Conservation (phyloP, 345 rosid species). For the Arabidopsis arenosa region DNA sequence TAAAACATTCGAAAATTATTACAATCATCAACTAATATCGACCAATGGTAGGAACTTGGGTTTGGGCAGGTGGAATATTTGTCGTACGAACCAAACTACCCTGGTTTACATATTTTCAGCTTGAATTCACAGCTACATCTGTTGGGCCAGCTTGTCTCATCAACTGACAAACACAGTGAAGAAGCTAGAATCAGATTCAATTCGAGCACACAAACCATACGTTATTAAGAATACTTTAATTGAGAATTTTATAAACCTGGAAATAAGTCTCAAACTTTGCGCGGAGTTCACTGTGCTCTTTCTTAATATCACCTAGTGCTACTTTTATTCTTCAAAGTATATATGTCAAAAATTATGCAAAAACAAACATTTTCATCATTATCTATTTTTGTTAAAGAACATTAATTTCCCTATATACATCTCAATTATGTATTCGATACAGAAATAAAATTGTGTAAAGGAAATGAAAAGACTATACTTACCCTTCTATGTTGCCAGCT, state of each 20-base stretch:
- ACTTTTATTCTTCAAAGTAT: slow-evolving; percentile 27
- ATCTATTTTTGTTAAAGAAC: background rate
- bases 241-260: slow-evolving; percentile 21
- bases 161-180: slow-evolving; percentile 24
- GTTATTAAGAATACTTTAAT: background rate
- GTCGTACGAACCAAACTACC: slow-evolving; percentile 18
- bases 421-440: background rate
- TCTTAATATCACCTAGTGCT: slow-evolving; percentile 32
- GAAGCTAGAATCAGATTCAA: background rate
- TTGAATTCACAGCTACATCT: slow-evolving; percentile 42
- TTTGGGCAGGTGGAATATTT: slow-evolving; percentile 4
- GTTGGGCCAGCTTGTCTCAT: slow-evolving; percentile 45
- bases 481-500: slow-evolving; percentile 38
- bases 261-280: slow-evolving; percentile 40
- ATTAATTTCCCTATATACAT: background rate
- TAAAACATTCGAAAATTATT: background rate
- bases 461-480: background rate
- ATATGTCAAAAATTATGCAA: background rate
- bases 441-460: background rate
- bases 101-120: slow-evolving; percentile 3
- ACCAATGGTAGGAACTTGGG: slow-evolving; percentile 2
- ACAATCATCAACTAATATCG: background rate
- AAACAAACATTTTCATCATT: background rate
- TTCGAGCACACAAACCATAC: background rate
- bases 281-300: slow-evolving; percentile 41